phyloP scores from a whole-genome alignment of 768 basidiomycete genomes.

The Filobasidium floriforme region DNA sequence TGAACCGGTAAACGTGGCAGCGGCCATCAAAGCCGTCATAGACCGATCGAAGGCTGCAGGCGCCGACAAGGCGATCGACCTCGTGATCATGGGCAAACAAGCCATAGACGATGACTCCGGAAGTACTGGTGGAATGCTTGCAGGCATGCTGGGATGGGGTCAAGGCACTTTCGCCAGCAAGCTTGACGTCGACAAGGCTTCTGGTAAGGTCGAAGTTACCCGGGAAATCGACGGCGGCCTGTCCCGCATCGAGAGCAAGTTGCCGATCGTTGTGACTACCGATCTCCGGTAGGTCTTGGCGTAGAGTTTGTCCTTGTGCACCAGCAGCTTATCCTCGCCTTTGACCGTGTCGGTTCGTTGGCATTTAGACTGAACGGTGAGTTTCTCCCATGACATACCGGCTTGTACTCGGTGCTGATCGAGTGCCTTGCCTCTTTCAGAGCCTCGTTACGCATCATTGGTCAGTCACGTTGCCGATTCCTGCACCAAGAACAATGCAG shows the following conservation, averaged over 20 bases:
- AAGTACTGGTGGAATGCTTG: conserved; percentile 95
- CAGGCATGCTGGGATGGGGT: conserved; percentile 80
- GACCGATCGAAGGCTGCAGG: conserved; percentile 50
- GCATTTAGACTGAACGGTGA: conserved; percentile 18
- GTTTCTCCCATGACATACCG: conserved; percentile 49
- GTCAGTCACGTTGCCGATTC: conserved; percentile 22
- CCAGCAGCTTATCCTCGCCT: background rate
- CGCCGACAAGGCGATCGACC: conserved; percentile 54
- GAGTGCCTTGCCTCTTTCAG: conserved; percentile 47
- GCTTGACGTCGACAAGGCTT: conserved; percentile 58
- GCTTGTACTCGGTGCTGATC: conserved; percentile 53
- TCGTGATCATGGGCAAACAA: conserved; percentile 96
- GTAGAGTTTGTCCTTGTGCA: conserved; percentile 31
- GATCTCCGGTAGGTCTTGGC: conserved; percentile 62
- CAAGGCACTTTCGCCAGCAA: conserved; percentile 95
- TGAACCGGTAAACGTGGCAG: conserved; percentile 86
- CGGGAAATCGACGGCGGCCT: conserved; percentile 92
- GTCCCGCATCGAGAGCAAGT: conserved; percentile 66
- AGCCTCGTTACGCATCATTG: conserved; percentile 93
- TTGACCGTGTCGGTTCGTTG: background rate
- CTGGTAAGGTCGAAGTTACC: conserved; percentile 62
- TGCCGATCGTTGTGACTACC: conserved; percentile 84
- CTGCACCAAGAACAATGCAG: background rate
- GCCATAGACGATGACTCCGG: conserved; percentile 95
- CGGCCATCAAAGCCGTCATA: conserved; percentile 70